Conservation (phyloP, 306 rosid genomes). For the Cucurbita ficifolia region DNA sequence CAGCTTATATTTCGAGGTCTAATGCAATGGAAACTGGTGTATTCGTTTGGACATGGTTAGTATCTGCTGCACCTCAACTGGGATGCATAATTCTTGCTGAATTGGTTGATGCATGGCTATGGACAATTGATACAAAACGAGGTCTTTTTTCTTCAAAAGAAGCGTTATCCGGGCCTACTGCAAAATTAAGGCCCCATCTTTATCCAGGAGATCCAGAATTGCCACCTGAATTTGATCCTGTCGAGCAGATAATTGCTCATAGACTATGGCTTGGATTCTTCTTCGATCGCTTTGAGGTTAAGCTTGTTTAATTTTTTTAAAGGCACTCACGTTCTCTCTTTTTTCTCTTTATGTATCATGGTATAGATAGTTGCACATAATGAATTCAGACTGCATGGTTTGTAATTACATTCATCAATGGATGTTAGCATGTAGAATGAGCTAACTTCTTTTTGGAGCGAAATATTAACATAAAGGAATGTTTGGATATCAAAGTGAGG, state of each 20-base stretch:
- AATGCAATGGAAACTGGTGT: constrained; percentile 95
- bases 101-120: constrained; percentile 98
- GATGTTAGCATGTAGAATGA: neutral
- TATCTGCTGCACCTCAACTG: constrained; percentile 94
- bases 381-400: neutral
- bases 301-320: constrained; percentile 11
- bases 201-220: constrained; percentile 81
- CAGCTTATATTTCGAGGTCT: constrained; percentile 82
- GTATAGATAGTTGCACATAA: neutral
- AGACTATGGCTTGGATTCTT: constrained; percentile 95
- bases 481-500: neutral
- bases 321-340: neutral
- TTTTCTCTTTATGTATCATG: neutral
- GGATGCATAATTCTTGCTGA: constrained; percentile 90
- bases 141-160: constrained; percentile 82
- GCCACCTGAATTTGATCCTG: constrained; percentile 50
- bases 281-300: constrained; percentile 95
- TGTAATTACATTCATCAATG: neutral
- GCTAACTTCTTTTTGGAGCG: neutral
- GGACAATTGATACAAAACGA: constrained; percentile 94
- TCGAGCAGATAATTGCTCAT: constrained; percentile 87
- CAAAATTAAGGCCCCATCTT: constrained; percentile 83
- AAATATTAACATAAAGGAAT: neutral
- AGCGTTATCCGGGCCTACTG: constrained; percentile 70
- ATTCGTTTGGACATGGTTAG: constrained; percentile 97